phyloP scores from a whole-genome alignment of 2,329 filamentous ascomycete species.

The Colletotrichum tabaci region DNA sequence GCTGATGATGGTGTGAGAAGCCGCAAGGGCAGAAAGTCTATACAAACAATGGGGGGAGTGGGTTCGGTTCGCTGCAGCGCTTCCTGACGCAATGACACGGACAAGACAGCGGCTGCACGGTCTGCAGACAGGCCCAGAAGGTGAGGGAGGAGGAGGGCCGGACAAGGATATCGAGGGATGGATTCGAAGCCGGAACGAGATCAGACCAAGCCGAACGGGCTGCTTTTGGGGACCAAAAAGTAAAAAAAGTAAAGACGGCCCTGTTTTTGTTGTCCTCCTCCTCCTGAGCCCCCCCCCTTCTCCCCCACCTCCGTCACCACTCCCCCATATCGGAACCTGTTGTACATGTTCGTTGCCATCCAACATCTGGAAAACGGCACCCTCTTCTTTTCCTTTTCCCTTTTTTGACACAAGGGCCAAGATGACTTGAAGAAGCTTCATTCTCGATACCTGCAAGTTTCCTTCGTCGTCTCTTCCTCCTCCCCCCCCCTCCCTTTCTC shows the following conservation, averaged over 20 bases:
- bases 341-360: background rate
- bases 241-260: background rate
- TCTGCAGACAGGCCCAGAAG: constrained; percentile 11
- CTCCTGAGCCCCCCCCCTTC: background rate
- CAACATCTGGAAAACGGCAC: constrained; percentile 13
- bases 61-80: constrained; percentile 11
- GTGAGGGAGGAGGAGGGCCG: background rate
- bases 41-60: constrained; percentile 1
- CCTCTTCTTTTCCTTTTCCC: background rate
- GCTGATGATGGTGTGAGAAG: background rate
- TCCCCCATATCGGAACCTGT: constrained; percentile 5
- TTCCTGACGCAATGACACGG: constrained; percentile 39
- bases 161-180: constrained; percentile 6
- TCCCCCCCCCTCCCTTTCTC: constrained; percentile 13
- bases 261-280: background rate
- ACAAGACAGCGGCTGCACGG: constrained; percentile 38
- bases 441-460: constrained; percentile 17
- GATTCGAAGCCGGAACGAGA: background rate
- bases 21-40: background rate
- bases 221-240: background rate
- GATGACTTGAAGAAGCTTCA: constrained; percentile 40
- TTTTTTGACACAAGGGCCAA: constrained; percentile 23
- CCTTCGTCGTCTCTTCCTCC: background rate
- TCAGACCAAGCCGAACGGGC: background rate
- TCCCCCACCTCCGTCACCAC: background rate